phyloP scores from a whole-genome alignment of 2,329 filamentous ascomycete species.

The Aspergillus brunneoviolaceus region DNA sequence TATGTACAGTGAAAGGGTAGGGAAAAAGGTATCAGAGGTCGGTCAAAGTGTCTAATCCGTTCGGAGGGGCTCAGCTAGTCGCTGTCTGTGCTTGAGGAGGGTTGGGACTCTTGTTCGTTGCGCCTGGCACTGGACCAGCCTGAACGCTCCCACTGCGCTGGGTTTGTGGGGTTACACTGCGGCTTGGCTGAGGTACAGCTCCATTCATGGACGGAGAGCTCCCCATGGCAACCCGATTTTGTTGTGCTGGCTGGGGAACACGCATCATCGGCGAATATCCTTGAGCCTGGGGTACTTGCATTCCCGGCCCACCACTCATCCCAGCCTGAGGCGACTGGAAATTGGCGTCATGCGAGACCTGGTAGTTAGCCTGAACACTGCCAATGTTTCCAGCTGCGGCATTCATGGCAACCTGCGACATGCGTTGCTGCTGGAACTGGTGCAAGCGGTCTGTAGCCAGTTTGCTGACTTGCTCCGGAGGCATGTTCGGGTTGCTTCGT shows the following conservation, averaged over 20 bases:
- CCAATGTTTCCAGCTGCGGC: slow-evolving; percentile 51
- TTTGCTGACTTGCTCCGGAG: slow-evolving; percentile 55
- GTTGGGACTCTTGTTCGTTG: slow-evolving; percentile 43
- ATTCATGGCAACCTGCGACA: slow-evolving; percentile 54
- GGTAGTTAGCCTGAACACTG: slow-evolving; percentile 41
- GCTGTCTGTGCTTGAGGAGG: slow-evolving; percentile 44
- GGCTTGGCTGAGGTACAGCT: slow-evolving; percentile 41
- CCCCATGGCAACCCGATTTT: slow-evolving; percentile 39
- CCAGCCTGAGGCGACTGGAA: slow-evolving; percentile 36
- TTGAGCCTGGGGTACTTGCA: slow-evolving; percentile 50
- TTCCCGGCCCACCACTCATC: slow-evolving; percentile 37
- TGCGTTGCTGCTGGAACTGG: slow-evolving; percentile 48
- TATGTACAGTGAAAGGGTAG: slow-evolving; percentile 35
- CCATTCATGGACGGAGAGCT: slow-evolving; percentile 49
- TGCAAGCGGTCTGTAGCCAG: slow-evolving; percentile 54
- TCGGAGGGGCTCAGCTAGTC: slow-evolving; percentile 27
- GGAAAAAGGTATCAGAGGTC: neutral
- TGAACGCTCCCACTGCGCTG: slow-evolving; percentile 48
- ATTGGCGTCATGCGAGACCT: slow-evolving; percentile 40
- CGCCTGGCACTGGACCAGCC: slow-evolving; percentile 35
- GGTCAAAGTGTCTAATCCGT: neutral
- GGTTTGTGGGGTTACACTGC: slow-evolving; percentile 48
- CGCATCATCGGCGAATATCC: slow-evolving; percentile 56
- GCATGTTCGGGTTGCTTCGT: slow-evolving; percentile 51
- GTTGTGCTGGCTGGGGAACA: slow-evolving; percentile 49